Conservation (phyloP, 2,329 filamentous ascomycete genomes). For the Colletotrichum sp. region DNA sequence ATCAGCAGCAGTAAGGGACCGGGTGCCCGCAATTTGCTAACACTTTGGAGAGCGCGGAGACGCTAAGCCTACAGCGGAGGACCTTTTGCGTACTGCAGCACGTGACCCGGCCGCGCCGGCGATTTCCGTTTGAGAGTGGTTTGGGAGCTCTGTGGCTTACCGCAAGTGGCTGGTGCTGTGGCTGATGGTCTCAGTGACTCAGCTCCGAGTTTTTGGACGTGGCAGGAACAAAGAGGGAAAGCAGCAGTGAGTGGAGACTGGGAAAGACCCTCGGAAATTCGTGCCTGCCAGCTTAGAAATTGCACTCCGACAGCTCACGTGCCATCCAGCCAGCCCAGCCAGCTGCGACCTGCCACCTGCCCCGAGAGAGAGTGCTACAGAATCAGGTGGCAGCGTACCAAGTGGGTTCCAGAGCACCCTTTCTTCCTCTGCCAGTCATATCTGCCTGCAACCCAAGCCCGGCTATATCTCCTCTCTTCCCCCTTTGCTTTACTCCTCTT, state of each 20-base stretch:
- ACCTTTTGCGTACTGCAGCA: constrained; percentile 10
- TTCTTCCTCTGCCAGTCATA: background rate
- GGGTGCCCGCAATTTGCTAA: background rate
- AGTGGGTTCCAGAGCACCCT: constrained; percentile 9
- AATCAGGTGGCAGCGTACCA: constrained; percentile 9
- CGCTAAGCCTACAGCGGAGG: constrained; percentile 3
- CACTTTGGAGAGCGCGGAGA: background rate
- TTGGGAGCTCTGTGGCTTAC: background rate
- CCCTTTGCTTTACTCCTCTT: constrained; percentile 14
- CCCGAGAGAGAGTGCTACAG: constrained; percentile 1
- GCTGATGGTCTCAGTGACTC: background rate
- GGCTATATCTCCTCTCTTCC: constrained; percentile 10
- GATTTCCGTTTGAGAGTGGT: background rate
- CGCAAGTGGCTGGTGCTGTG: background rate
- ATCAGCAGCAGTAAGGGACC: constrained; percentile 1
- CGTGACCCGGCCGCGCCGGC: background rate
- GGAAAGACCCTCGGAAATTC: background rate
- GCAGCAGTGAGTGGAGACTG: background rate
- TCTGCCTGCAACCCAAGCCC: constrained; percentile 9
- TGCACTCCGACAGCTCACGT: background rate
- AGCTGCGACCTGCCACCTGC: background rate
- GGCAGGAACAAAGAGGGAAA: background rate
- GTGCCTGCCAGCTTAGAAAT: background rate
- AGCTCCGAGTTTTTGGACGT: background rate
- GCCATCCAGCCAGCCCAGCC: background rate